Conservation (phyloP, 2,329 filamentous ascomycete species). For the Colletotrichum sp. region DNA sequence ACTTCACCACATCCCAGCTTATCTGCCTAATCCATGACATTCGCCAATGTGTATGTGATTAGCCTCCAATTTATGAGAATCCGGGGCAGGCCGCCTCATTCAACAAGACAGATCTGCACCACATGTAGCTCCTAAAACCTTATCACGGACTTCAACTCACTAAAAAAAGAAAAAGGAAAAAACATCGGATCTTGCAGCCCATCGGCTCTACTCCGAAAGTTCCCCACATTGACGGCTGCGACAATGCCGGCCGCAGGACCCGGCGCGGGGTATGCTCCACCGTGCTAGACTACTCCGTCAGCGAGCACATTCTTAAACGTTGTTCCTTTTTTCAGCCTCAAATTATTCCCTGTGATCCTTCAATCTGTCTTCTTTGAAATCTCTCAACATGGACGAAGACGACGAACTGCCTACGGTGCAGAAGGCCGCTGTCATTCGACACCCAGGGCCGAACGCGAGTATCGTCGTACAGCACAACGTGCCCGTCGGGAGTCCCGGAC, state of each 20-base stretch:
- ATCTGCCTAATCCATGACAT: too few relatives aligned
- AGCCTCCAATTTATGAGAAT: too few relatives aligned
- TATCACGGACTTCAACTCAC: neutral
- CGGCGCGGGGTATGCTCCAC: neutral
- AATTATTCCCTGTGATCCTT: rapidly evolving
- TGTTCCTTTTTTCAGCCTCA: neutral
- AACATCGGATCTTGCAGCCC: neutral
- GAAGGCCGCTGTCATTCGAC: conserved; percentile 2
- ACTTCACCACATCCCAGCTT: too few relatives aligned
- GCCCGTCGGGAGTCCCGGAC: neutral
- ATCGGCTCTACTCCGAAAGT: neutral
- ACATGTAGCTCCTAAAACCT: neutral
- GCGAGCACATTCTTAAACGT: rapidly evolving
- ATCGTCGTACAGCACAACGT: neutral
- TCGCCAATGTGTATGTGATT: too few relatives aligned
- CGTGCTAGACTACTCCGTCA: neutral
- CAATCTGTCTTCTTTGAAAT: neutral
- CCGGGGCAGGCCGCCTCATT: too few relatives aligned
- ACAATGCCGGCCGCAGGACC: neutral
- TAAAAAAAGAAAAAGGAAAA: neutral
- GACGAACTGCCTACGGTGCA: neutral
- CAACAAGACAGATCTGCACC: neutral
- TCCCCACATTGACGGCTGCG: neutral
- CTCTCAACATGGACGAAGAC: neutral
- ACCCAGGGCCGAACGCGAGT: neutral